Base-by-base conservation (phyloP, 768 basidiomycete genomes). In the Leucocoprinus leucothites region DNA sequence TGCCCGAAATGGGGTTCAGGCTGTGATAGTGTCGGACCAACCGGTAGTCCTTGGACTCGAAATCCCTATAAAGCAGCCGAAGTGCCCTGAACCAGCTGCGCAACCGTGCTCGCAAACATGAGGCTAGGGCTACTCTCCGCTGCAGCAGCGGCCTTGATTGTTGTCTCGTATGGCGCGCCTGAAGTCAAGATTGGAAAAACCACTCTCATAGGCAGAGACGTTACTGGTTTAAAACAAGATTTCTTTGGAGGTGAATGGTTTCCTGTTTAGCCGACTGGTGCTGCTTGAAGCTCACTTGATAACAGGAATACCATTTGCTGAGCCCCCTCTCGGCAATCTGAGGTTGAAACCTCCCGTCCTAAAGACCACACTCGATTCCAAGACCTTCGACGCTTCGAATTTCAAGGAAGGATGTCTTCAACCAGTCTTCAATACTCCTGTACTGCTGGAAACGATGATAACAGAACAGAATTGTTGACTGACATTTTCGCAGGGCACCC, bases 221-320 rank as follows among this genome's bases (percentile, higher is more conserved):
- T 74, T 2, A 63, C 72, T 2, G 51, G 53, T 2, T 58, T 74
- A 19, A 64, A 70, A 16, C 69, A 73, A 57, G 75, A 78, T 36
- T 79, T 79, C 64, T 79, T 78, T 63, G 77, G 77, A 22, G 78
- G 79, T 77, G 51, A 35, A 63, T 53, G n/a, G 26, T n/a, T 18
- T 9, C 25, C 11, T 36, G 21, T 4, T 11, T 51, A 16, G 18
- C 42, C 14, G 25, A 49, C 21, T 11, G 25, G 9, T 24, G 24
- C 41, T 24, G 2, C 2, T 14, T 31, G 38, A 38, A n/a, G 16
- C 22, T 36, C 34, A 51, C 34, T 34, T 9, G 64, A 54, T 62
- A 55, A 49, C 55, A 74, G 80, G 75, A n/a, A 80, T 85, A 40
- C 82, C 81, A 0, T 85, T 71, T 53, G 81, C 79, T 26, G 73